These are phyloP conservation scores for Phaeosphaeriaceae sp. DNA, from an alignment of 2,329 filamentous ascomycete genomes.

Conservation along the genomic window DNA sequence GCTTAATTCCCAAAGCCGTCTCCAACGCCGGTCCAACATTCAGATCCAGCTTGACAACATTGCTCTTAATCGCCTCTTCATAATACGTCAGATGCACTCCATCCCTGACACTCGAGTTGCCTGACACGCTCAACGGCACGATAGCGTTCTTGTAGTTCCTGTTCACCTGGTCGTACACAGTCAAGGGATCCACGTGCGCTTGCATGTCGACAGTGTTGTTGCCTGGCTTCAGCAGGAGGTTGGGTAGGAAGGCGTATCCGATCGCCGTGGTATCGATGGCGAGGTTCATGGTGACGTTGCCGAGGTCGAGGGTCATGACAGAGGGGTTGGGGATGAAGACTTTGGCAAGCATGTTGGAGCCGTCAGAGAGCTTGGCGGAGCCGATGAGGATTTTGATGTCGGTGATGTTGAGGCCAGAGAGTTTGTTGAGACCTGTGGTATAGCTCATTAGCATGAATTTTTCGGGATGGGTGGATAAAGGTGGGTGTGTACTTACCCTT, in stretches of 20 bases:
- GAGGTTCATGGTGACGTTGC: slow-evolving; percentile 69
- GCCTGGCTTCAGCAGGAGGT: slow-evolving; percentile 67
- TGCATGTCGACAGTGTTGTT: slow-evolving; percentile 63
- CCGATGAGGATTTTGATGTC: slow-evolving; percentile 58
- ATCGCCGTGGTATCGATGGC: slow-evolving; percentile 60
- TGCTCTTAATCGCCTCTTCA: slow-evolving; percentile 60
- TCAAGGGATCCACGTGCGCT: slow-evolving; percentile 60
- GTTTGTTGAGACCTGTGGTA: slow-evolving; percentile 61
- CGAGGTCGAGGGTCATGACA: slow-evolving; percentile 69
- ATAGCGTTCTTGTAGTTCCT: slow-evolving; percentile 62
- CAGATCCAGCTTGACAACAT: slow-evolving; percentile 61
- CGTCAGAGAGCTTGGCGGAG: slow-evolving; percentile 47
- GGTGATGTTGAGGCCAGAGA: slow-evolving; percentile 61
- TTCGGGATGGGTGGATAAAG: not conserved
- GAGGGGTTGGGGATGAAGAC: slow-evolving; percentile 70
- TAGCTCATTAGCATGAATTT: slow-evolving; percentile 4
- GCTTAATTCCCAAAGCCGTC: slow-evolving; percentile 32
- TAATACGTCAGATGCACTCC: slow-evolving; percentile 65
- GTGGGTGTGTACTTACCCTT: slow-evolving; percentile 53
- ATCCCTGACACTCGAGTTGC: slow-evolving; percentile 59
- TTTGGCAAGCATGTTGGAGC: slow-evolving; percentile 67
- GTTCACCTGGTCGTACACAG: slow-evolving; percentile 55
- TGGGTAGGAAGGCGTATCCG: slow-evolving; percentile 64
- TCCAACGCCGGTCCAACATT: slow-evolving; percentile 46
- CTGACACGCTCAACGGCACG: slow-evolving; percentile 63